Conservation (phyloP, 2,329 filamentous ascomycete species). For the Elsinoe perseae region DNA sequence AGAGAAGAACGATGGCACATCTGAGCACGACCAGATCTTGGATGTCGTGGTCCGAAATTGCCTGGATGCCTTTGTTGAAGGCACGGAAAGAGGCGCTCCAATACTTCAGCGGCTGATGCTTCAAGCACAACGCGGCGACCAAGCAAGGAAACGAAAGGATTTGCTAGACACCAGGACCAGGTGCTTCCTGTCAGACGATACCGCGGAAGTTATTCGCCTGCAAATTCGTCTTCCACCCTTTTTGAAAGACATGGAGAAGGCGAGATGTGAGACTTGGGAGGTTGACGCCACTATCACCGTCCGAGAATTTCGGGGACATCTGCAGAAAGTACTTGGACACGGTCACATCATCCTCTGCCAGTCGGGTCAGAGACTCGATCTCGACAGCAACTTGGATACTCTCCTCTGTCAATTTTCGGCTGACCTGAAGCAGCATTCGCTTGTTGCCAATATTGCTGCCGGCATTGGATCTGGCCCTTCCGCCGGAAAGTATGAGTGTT, state of each 20-base stretch:
- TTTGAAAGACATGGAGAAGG: not conserved
- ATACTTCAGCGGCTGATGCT: not conserved
- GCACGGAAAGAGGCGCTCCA: not conserved
- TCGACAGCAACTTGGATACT: not conserved
- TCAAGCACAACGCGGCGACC: not conserved
- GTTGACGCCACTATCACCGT: not conserved
- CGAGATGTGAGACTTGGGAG: not conserved
- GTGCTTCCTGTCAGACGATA: not conserved
- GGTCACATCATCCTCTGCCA: not conserved
- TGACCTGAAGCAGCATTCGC: not conserved
- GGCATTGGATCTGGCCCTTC: too few species aligned
- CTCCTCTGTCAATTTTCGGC: not conserved
- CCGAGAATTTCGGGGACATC: not conserved
- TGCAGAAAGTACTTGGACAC: not conserved
- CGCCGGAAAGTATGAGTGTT: too few species aligned
- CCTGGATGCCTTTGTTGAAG: not conserved
- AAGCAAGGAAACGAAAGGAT: not conserved
- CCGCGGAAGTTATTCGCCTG: not conserved
- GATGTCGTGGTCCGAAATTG: not conserved
- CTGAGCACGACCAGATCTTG: not conserved
- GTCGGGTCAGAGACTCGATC: not conserved
- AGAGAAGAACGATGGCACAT: not conserved
- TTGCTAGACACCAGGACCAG: not conserved
- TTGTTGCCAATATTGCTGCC: not conserved
- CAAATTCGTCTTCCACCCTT: not conserved